Percentiles rank a stretch among this genome's conserved stretches.
phyloP scores from a whole-genome alignment of 2,329 filamentous ascomycete genomes.

The Allantophomopsis lycopodina region DNA sequence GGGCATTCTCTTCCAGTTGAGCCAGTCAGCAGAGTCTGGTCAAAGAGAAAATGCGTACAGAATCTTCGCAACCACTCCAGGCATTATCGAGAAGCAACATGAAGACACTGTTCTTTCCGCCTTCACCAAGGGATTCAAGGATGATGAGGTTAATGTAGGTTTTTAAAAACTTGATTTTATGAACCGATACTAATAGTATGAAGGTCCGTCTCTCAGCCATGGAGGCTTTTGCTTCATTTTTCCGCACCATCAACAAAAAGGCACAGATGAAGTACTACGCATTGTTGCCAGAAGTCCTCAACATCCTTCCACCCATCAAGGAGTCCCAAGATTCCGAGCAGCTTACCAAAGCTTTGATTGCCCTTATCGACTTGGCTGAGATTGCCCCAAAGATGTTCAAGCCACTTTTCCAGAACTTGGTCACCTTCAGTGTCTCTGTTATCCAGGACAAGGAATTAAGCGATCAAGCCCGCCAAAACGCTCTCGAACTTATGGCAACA shows the following conservation, averaged over 20 bases:
- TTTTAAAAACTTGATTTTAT: neutral
- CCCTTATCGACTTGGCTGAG: conserved; percentile 89
- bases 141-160: conserved; percentile 65
- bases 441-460: conserved; percentile 92
- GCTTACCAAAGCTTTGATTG: conserved; percentile 76
- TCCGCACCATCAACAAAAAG: conserved; percentile 81
- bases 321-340: conserved; percentile 83
- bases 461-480: conserved; percentile 84
- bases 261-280: conserved; percentile 76
- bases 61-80: conserved; percentile 88
- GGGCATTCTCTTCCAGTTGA: conserved; percentile 74
- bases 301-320: conserved; percentile 88
- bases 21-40: conserved; percentile 69
- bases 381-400: conserved; percentile 97
- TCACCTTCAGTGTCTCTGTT: conserved; percentile 84
- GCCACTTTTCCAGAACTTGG: conserved; percentile 79
- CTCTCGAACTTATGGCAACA: conserved; percentile 91
- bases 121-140: conserved; percentile 85
- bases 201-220: conserved; percentile 86
- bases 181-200: conserved; percentile 2
- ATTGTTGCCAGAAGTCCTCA: conserved; percentile 82
- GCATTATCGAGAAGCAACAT: conserved; percentile 92
- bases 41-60: conserved; percentile 89
- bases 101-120: conserved; percentile 80
- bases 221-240: conserved; percentile 94